Evolutionary conservation across 176 grass and related monocot species (phyloP), one percentile per base, ranked within the genome.

Genomic region (Musa troglodytarum): DNA sequence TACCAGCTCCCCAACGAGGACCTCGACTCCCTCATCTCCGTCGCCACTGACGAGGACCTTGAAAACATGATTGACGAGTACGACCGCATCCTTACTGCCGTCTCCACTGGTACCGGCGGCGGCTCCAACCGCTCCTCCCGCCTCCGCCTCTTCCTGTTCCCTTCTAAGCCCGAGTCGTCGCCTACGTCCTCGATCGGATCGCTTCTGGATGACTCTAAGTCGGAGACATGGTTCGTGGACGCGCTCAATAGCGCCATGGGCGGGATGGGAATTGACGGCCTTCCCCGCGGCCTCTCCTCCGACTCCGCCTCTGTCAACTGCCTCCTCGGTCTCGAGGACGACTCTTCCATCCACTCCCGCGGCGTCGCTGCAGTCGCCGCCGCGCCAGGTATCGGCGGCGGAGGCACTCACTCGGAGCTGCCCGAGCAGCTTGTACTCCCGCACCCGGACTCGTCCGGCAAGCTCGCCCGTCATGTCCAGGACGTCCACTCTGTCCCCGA

Each of bases 1-100:
- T 99, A 99, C 81, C 96, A 99, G 84, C 90, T 99, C 10, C 96
- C 96, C 29, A 89, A 94, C 82, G 96, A 99, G 82, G 96, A 99
- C 75, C 88, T 99, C 24, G 96, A 99, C 70, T 85, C 96, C 0
- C 86, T 99, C 76, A 94, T 99, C 88, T 92, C 96, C 16, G 86
- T 99, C 25, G 89, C 96, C 24, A 94, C 88, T 2, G 88, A 93
- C 49, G 96, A 99, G 85, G 96, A 99, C 80, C 86, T 94, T 43
- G 96, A 99, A 73, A 94, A 99, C 84, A 89, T 99, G 69, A 80
- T 99, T 68, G 95, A 99, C 12, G 95, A 99, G 95, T 99, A 94
- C 87, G 95, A 99, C 65, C 89, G 92, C 69, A 85, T 92, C 58
- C 80, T 85, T 2, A 43, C 77, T 2, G 12, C 71, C 21, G 21